Conservation (phyloP, 106 monocot species). For the Allium sativum region DNA sequence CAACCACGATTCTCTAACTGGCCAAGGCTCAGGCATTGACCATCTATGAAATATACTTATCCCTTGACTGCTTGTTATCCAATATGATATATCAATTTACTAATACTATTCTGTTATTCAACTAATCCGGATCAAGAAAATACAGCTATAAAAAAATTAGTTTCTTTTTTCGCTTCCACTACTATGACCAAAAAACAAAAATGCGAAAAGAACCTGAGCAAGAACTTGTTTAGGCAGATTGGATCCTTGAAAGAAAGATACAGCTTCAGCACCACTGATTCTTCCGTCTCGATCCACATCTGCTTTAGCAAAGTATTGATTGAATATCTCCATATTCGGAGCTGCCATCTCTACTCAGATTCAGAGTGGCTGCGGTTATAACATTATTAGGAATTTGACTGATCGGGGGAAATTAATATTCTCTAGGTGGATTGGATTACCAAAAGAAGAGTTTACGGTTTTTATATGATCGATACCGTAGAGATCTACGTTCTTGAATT, state of each 20-base stretch:
- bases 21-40: no score
- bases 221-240: conserved; percentile 70
- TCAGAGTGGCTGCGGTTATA: not conserved
- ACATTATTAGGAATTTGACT: not conserved
- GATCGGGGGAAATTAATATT: not conserved
- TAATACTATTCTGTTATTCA: not conserved
- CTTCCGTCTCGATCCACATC: conserved; percentile 88
- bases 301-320: conserved; percentile 72
- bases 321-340: conserved; percentile 54
- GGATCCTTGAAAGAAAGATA: conserved; percentile 86
- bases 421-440: not conserved
- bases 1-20: no score
- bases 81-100: no score
- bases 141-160: not conserved
- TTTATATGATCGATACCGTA: no score
- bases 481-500: no score
- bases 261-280: conserved; percentile 83
- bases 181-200: not conserved
- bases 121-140: not conserved
- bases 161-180: no score
- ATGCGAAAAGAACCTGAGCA: conserved; percentile 46
- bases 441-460: no score
- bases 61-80: no score
- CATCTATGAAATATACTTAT: no score
- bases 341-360: conserved; percentile 14